A percentile compares a stretch with the other conserved stretches of the same genome.
phyloP scores from a whole-genome alignment of 495 filamentous ascomycete genomes.

The Trichoderma parareesei region DNA sequence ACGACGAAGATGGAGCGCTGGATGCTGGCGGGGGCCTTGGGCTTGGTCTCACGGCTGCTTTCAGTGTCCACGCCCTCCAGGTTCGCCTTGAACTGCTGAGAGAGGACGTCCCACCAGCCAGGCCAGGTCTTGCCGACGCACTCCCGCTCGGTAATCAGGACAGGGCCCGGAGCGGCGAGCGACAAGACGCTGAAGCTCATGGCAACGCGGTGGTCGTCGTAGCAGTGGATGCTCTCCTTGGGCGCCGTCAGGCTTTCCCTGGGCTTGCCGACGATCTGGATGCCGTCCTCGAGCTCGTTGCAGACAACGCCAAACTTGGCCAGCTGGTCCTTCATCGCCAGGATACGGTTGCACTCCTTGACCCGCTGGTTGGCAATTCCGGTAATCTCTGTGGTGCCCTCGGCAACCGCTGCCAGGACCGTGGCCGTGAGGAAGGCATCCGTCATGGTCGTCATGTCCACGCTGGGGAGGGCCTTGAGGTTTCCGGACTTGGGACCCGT shows the following conservation, averaged over 20 bases:
- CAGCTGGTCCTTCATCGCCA: constrained; percentile 91
- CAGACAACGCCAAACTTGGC: constrained; percentile 92
- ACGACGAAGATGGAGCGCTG: constrained; percentile 80
- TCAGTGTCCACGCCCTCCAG: constrained; percentile 57
- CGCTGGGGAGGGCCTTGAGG: constrained; percentile 56
- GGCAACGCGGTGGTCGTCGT: constrained; percentile 95
- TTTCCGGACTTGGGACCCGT: constrained; percentile 70
- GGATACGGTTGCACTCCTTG: constrained; percentile 96
- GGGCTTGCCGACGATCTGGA: constrained; percentile 69
- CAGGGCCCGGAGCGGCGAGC: constrained; percentile 61
- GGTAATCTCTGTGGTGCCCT: constrained; percentile 72
- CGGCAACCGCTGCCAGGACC: constrained; percentile 87
- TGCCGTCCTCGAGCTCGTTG: constrained; percentile 84
- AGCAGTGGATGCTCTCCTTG: constrained; percentile 70
- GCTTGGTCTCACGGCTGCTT: constrained; percentile 25
- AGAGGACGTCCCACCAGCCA: constrained; percentile 91
- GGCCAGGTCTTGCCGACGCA: constrained; percentile 99
- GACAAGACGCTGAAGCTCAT: constrained; percentile 97
- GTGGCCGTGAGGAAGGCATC: constrained; percentile 96
- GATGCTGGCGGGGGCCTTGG: constrained; percentile 28
- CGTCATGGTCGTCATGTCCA: constrained; percentile 99
- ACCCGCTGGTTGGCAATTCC: constrained; percentile 99
- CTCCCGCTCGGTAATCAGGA: constrained; percentile 77
- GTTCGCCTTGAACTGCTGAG: constrained; percentile 62
- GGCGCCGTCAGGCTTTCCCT: constrained; percentile 53